These are phyloP conservation scores for Emergomyces orientalis DNA, from an alignment of 2,329 filamentous ascomycete species.

Conservation along the genomic window DNA sequence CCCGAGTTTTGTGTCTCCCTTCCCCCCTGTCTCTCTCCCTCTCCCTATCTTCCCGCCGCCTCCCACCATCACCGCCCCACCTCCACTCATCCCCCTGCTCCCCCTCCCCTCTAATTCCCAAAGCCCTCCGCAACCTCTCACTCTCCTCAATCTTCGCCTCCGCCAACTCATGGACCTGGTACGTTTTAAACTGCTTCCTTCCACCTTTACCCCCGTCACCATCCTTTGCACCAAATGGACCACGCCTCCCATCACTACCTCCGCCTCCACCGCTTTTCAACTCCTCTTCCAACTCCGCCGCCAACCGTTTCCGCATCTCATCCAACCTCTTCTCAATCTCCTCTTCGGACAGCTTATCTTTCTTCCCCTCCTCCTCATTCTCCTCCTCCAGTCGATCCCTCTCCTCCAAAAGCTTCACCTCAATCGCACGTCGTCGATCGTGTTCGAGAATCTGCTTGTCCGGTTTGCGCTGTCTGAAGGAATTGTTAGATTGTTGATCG, in stretches of 20 bases:
- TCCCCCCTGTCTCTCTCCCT: constrained; percentile 13
- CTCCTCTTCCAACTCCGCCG: constrained; percentile 46
- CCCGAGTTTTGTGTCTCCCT: constrained; percentile 12
- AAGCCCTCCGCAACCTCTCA: constrained; percentile 72
- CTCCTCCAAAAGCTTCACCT: constrained; percentile 87
- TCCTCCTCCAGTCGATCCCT: constrained; percentile 87
- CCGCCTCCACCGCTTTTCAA: constrained; percentile 20
- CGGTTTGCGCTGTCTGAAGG: constrained; percentile 69
- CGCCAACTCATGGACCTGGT: constrained; percentile 93
- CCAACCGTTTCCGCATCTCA: constrained; percentile 54
- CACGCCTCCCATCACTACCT: constrained; percentile 7
- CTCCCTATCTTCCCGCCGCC: constrained; percentile 12
- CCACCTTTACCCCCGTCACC: constrained; percentile 18
- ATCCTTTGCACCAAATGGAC: constrained; percentile 20
- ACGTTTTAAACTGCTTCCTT: constrained; percentile 61
- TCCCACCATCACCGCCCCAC: constrained; percentile 11
- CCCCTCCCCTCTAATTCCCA: constrained; percentile 86
- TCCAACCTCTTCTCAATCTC: constrained; percentile 76
- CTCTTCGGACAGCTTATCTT: constrained; percentile 55
- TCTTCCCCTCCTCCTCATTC: constrained; percentile 27
- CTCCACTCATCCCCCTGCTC: constrained; percentile 58
- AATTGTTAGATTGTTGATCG: constrained; percentile 50
- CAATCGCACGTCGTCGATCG: constrained; percentile 80
- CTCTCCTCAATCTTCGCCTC: constrained; percentile 95
- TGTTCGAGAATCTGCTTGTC: constrained; percentile 92